Evolutionary conservation across 2,329 filamentous ascomycete genomes (phyloP), one percentile per base, ranked within the genome.

Genomic region (Ophioceras dolichostomum): DNA sequence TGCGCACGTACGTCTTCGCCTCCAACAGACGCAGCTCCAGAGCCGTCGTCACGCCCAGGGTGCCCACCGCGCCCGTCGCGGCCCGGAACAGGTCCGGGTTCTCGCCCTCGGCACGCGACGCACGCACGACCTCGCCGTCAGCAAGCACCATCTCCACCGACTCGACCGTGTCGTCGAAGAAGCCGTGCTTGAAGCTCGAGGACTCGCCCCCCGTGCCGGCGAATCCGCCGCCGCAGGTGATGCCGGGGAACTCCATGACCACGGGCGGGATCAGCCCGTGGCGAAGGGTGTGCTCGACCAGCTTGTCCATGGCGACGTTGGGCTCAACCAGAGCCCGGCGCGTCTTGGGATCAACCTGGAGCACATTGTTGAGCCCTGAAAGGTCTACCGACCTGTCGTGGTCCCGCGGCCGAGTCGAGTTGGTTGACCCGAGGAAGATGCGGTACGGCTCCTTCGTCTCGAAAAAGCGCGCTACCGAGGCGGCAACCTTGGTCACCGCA

Each of bases 381-480:
- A 82, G 85, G 59, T 85, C 79, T 45, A 87, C 65, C 40, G 62
- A 60, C 41, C 55, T 59, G 43, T 47, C 53, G 41, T 48, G 47
- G 47, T 60, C 47, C 59, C 70, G 42, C 58, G 69, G 68, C 5
- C 70, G 75, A 33, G 83, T 87, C 51, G 73, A 80, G 62, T 87
- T 87, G 37, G 83, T 86, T 29, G 76, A 79, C 47, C 82, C 83
- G 62, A 87, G 82, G 55, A 70, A 77, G 61, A 88, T 84, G 44
- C 82, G 74, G 62, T 82, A 88, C 17, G 79, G 71, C 51, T 66
- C 58, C 34, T 57, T 54, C 34, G 60, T 54, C 41, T 62, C 58
- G 51, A 66, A 71, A 54, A 65, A 66, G 50, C 57, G 48, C 41
- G 62, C 61, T 35, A 72, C 65, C 5, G 65, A 56, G 19, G 59